phyloP scores from a whole-genome alignment of 805 yeast genomes.

The Starmerella geochares region DNA sequence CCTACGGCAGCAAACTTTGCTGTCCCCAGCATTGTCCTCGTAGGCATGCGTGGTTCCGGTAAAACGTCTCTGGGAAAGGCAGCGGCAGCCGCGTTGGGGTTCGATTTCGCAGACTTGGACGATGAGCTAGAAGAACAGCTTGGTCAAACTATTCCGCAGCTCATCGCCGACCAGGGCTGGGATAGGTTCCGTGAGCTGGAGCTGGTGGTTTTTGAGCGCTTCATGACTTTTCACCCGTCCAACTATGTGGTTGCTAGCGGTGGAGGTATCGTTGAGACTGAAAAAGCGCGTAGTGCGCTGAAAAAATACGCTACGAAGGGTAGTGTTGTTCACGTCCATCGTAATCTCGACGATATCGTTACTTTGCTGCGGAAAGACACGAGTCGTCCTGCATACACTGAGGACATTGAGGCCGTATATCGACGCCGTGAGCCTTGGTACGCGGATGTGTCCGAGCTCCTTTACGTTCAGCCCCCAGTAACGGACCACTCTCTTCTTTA shows the following conservation, averaged over 20 bases:
- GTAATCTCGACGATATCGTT: constrained; percentile 73
- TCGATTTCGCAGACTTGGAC: constrained; percentile 63
- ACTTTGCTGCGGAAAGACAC: constrained; percentile 65
- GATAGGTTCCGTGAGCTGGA: constrained; percentile 71
- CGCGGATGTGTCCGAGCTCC: constrained; percentile 67
- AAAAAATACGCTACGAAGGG: constrained; percentile 45
- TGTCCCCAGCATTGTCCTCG: constrained; percentile 57
- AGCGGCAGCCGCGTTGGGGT: constrained; percentile 58
- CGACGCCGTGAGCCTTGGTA: constrained; percentile 68
- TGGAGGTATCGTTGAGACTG: constrained; percentile 85
- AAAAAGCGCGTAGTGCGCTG: constrained; percentile 54
- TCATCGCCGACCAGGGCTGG: constrained; percentile 71
- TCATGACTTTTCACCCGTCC: constrained; percentile 35
- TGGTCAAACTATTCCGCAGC: constrained; percentile 33
- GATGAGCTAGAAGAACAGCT: constrained; percentile 49
- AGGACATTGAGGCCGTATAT: constrained; percentile 79
- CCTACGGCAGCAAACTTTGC: too few species aligned
- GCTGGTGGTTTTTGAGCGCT: constrained; percentile 43
- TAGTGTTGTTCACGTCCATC: constrained; percentile 79
- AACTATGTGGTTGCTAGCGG: constrained; percentile 83
- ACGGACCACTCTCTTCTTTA: constrained; percentile 48
- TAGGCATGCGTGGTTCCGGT: constrained; percentile 98
- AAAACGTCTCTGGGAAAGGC: constrained; percentile 77
- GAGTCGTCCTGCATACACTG: constrained; percentile 76
- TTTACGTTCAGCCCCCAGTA: constrained; percentile 53